phyloP scores from a whole-genome alignment of 768 basidiomycete genomes.

The Tricholoma flavovirens region DNA sequence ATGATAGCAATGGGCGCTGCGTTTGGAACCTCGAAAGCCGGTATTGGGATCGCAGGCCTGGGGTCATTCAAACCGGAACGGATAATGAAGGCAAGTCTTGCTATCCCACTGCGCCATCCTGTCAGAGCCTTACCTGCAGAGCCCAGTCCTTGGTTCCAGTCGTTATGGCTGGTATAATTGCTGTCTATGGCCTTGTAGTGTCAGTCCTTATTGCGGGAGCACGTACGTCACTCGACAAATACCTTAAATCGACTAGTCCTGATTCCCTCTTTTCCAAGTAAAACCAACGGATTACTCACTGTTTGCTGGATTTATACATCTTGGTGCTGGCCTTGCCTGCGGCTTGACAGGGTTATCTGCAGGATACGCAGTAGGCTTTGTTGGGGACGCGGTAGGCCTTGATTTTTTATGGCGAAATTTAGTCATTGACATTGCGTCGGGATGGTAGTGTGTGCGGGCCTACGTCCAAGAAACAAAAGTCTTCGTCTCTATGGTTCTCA shows the following conservation, averaged over 20 bases:
- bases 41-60: conserved; percentile 94
- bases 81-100: conserved; percentile 84
- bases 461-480: conserved; percentile 5
- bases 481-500: conserved; percentile 58
- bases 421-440: neutral
- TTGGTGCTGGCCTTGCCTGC: conserved; percentile 88
- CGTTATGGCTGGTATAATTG: conserved; percentile 98
- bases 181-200: conserved; percentile 95
- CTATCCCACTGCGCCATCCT: neutral
- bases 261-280: conserved; percentile 37
- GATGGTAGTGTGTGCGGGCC: conserved; percentile 14
- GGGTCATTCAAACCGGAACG: conserved; percentile 93
- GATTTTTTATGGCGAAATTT: neutral
- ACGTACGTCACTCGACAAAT: conserved; percentile 25
- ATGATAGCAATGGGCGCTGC: conserved; percentile 84
- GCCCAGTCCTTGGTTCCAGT: conserved; percentile 87
- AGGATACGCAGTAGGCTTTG: conserved; percentile 90
- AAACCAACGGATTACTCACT: conserved; percentile 59
- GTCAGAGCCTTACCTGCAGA: neutral
- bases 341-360: conserved; percentile 90
- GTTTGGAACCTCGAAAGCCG: conserved; percentile 93
- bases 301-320: conserved; percentile 71
- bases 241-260: neutral
- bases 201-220: conserved; percentile 84
- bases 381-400: conserved; percentile 82